Evolutionary conservation across 2,329 filamentous ascomycete genomes (phyloP).

Genomic region (Pseudocercospora vitis): DNA sequence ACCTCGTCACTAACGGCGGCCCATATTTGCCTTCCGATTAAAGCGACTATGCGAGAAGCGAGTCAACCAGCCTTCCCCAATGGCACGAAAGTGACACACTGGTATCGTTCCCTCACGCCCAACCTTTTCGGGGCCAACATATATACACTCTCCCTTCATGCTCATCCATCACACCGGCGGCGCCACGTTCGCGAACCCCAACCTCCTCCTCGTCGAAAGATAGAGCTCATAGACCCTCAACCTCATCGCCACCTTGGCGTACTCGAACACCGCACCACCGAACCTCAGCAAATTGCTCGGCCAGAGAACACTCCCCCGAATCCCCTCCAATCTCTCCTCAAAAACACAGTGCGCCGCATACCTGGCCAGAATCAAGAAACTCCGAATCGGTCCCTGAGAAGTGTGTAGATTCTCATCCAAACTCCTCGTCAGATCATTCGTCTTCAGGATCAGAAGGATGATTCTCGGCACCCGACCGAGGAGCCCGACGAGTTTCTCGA

Average conservation of each 20-base stretch:
- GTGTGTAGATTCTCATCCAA: conserved; percentile 89
- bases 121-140: no score
- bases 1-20: no score
- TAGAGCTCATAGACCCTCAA: conserved; percentile 60
- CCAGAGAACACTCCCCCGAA: conserved; percentile 53
- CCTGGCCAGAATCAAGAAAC: conserved; percentile 64
- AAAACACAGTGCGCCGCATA: conserved; percentile 64
- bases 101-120: no score
- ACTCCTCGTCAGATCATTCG: conserved; percentile 91
- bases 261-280: conserved; percentile 54
- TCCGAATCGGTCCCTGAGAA: conserved; percentile 60
- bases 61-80: no score
- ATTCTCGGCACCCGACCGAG: conserved; percentile 86
- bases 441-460: conserved; percentile 93
- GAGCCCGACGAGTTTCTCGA: conserved; percentile 84
- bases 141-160: background rate
- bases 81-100: no score
- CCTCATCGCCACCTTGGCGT: conserved; percentile 58
- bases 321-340: conserved; percentile 58
- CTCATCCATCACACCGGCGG: conserved; percentile 6
- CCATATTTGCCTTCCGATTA: no score
- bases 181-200: conserved; percentile 20
- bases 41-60: no score
- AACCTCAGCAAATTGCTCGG: conserved; percentile 54
- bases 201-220: conserved; percentile 47